Conservation (phyloP, 2,329 filamentous ascomycete species). For the Aspergillus carbonarius region DNA sequence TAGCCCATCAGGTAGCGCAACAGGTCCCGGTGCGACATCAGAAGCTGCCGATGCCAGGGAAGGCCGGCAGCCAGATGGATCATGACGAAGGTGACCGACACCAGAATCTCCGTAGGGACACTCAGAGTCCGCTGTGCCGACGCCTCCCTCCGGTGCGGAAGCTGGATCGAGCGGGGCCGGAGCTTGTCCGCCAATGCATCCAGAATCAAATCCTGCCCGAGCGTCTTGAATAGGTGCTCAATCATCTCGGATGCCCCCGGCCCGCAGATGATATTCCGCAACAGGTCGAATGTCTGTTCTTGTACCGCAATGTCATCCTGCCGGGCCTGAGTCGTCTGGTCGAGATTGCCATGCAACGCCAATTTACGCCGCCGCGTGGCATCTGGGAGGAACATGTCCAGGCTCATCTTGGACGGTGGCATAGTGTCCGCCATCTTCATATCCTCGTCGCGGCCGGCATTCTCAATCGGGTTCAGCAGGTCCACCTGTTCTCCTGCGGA, state of each 20-base stretch:
- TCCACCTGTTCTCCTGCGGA: slow-evolving; percentile 61
- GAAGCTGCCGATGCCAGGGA: slow-evolving; percentile 72
- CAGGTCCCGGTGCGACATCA: slow-evolving; percentile 74
- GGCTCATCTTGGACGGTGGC: slow-evolving; percentile 42
- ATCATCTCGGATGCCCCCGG: slow-evolving; percentile 68
- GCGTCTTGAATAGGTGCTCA: slow-evolving; percentile 72
- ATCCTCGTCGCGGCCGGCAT: slow-evolving; percentile 33
- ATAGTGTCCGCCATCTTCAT: slow-evolving; percentile 37
- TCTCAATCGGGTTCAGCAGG: slow-evolving; percentile 54
- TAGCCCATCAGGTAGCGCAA: slow-evolving; percentile 71
- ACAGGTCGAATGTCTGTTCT: slow-evolving; percentile 84
- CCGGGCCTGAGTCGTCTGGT: slow-evolving; percentile 65
- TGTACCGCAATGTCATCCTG: slow-evolving; percentile 82
- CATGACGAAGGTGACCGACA: slow-evolving; percentile 75
- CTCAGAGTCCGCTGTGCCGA: slow-evolving; percentile 29
- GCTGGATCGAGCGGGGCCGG: slow-evolving; percentile 48
- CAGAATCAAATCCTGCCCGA: slow-evolving; percentile 77
- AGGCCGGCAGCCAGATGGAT: slow-evolving; percentile 84
- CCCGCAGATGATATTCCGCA: slow-evolving; percentile 82
- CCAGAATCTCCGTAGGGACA: slow-evolving; percentile 64
- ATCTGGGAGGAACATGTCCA: slow-evolving; percentile 39
- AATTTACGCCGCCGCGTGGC: slow-evolving; percentile 43
- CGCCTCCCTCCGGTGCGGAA: slow-evolving; percentile 34
- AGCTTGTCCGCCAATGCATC: slow-evolving; percentile 78
- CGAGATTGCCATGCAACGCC: slow-evolving; percentile 64